A percentile compares a stretch with the other conserved stretches of the same genome.
These are phyloP conservation scores for Colletotrichum karsti DNA, from an alignment of 2,329 filamentous ascomycete species.

Conservation along the genomic window DNA sequence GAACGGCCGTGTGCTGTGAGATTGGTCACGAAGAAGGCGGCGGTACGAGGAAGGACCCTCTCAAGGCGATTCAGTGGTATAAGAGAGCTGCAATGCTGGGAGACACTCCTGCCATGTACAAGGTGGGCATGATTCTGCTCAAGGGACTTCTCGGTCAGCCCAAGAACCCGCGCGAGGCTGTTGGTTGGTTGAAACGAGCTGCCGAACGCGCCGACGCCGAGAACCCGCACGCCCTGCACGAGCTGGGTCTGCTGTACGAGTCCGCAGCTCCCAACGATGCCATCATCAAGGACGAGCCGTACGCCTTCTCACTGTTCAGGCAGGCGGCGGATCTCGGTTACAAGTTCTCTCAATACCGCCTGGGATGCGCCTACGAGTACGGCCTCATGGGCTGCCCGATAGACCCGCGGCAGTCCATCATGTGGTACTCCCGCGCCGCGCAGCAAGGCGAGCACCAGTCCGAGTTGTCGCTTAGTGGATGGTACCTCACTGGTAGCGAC, in stretches of 20 bases:
- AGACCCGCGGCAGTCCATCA: constrained; percentile 85
- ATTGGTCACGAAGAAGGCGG: constrained; percentile 95
- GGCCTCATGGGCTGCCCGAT: constrained; percentile 84
- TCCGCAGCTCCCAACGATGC: constrained; percentile 73
- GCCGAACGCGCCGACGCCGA: constrained; percentile 87
- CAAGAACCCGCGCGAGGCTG: constrained; percentile 83
- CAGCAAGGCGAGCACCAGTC: constrained; percentile 94
- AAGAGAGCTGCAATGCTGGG: constrained; percentile 90
- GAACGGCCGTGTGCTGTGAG: constrained; percentile 96
- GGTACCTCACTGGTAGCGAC: constrained; percentile 93
- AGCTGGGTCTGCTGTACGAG: constrained; percentile 76
- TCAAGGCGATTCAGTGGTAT: constrained; percentile 99
- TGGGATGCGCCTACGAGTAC: constrained; percentile 91
- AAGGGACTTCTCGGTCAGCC: constrained; percentile 93
- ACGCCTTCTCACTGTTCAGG: constrained; percentile 83
- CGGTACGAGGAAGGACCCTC: constrained; percentile 87
- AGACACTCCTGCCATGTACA: constrained; percentile 96
- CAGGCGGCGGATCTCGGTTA: constrained; percentile 90
- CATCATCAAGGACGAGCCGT: constrained; percentile 82
- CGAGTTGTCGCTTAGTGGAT: constrained; percentile 85
- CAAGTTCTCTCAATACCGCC: constrained; percentile 91
- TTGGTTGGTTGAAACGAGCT: constrained; percentile 92
- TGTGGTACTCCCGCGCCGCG: constrained; percentile 93
- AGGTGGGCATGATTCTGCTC: constrained; percentile 94
- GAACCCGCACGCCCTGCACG: constrained; percentile 94